phyloP scores from a whole-genome alignment of 257 asterid species.

The Rauvolfia tetraphylla region DNA sequence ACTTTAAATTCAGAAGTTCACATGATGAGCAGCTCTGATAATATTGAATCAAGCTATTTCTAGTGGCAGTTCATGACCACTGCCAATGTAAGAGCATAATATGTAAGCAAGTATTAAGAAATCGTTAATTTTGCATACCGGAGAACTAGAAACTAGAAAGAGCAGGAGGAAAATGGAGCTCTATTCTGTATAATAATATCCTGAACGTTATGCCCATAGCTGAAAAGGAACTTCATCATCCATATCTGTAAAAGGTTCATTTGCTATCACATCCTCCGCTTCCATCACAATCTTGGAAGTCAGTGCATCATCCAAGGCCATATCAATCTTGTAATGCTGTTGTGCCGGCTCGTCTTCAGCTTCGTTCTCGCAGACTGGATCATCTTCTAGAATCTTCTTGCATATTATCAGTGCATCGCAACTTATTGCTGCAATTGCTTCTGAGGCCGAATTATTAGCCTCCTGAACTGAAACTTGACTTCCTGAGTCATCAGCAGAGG shows the following conservation, averaged over 20 bases:
- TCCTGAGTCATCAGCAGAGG: neutral
- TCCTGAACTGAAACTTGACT: neutral
- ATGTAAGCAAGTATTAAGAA: no score
- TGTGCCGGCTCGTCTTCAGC: constrained; percentile 4
- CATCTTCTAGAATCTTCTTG: constrained; percentile 16
- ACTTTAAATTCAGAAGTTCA: neutral
- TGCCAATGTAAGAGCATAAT: no score
- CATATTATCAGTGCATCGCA: neutral
- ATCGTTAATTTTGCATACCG: no score
- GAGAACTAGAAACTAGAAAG: no score
- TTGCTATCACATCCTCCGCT: constrained; percentile 30
- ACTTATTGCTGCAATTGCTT: neutral
- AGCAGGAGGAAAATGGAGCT: neutral
- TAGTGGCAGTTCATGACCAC: neutral
- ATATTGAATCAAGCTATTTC: neutral
- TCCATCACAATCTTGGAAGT: constrained; percentile 14
- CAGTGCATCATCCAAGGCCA: constrained; percentile 24
- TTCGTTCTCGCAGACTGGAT: constrained; percentile 3
- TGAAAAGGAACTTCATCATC: constrained; percentile 22
- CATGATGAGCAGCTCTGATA: neutral
- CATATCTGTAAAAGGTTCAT: constrained; percentile 14
- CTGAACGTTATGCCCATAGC: constrained; percentile 15
- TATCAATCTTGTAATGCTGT: constrained; percentile 7
- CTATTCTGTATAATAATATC: neutral
- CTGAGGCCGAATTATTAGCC: neutral